Base-by-base conservation (phyloP, 2,329 filamentous ascomycete genomes). In the Fonsecaea pugnacius region DNA sequence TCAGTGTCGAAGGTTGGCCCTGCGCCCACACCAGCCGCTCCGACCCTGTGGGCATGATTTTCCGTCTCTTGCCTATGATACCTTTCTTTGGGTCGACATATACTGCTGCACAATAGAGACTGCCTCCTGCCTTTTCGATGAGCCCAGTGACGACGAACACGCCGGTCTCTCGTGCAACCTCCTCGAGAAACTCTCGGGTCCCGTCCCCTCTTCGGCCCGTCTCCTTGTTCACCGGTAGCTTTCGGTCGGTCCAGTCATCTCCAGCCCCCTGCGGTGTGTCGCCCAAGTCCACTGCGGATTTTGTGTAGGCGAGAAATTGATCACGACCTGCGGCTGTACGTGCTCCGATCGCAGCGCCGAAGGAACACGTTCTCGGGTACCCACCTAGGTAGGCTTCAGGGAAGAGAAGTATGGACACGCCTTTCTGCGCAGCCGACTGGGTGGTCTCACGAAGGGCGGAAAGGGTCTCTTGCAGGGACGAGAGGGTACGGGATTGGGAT, bases 371-470 rank as follows among this genome's bases (percentile, higher is more conserved):
- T 10, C 93, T 89, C 18, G 94, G 94, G 74, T 97, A 97, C 1
- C 93, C 94, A 53, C 94, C 94, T 1, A 97, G 84, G 74, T 92
- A 96, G 24, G 93, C 93, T 80, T 98, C 93, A 0, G 94, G 94
- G 66, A 97, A 93, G 58, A 97, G 86, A 32, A 97, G 83, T 56
- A 97, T 83, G 75, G 95, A 80, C 16, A 86, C 80, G 54, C 79
- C 80, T 48, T 80, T 76, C 12, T 75, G 82, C 43, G 88, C 85
- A n/a, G 92, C 92, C 38, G 82, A 78, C 27, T 78, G 78, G 36
- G 90, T 88, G 14, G 90, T 86, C 10, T 75, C 70, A 72, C 87
- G 83, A 57, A 96, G 84, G 38, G 88, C 84, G 6, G 77, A 72
- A 61, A 96, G 84, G 0, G 92, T 96, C 36, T 84, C 79, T 27